Evolutionary conservation across 2,329 filamentous ascomycete species (phyloP), one percentile per base, ranked within the genome.

Genomic region (Aspergillaceae sp.): DNA sequence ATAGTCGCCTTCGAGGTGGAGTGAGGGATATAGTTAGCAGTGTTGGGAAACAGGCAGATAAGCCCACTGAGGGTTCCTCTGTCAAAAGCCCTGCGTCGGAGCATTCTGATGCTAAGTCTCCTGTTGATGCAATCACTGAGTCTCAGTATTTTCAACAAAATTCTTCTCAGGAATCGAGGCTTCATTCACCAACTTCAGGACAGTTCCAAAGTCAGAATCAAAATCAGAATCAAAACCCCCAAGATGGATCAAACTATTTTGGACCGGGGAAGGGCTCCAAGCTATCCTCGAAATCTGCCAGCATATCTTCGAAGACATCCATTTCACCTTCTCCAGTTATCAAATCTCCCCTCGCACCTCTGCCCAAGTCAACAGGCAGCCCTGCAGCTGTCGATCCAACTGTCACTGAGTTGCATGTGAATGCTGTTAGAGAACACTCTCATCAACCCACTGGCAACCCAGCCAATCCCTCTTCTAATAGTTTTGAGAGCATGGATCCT

Each of bases 1-100:
- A 96, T 65, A 92, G 79, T 66, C 83, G 89, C 34, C 77, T 97
- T 56, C 82, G 83, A 61, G 84, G 84, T 10, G 86, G 75, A 9
- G 78, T 76, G 38, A 83, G 79, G 54, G 78, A 81, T 46, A 73
- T 68, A 44, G 65, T 67, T 30, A 63, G 64, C 43, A 57, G 58
- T 30, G 61, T 59, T 34, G 56, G 60, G 41, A 67, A 58, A 49
- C 56, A 57, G 33, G 51, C 58, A 28, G 63, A 66, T 43, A 58
- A 56, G 36, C 51, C 50, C 5, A 44, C 50, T 28, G 66, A 66
- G 7, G 49, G 50, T 3, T 42, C 56, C 43, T 47, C 49, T 19
- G 43, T 54, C 10, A 66, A 60, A 42, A 59, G 54, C 37, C 55
- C 61, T 41, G 49, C 51, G 7, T 52, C 55, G n/a, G 58, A 63